These are phyloP conservation scores for Lophiotrema nucula DNA, from an alignment of 495 filamentous ascomycete genomes.

Conservation along the genomic window DNA sequence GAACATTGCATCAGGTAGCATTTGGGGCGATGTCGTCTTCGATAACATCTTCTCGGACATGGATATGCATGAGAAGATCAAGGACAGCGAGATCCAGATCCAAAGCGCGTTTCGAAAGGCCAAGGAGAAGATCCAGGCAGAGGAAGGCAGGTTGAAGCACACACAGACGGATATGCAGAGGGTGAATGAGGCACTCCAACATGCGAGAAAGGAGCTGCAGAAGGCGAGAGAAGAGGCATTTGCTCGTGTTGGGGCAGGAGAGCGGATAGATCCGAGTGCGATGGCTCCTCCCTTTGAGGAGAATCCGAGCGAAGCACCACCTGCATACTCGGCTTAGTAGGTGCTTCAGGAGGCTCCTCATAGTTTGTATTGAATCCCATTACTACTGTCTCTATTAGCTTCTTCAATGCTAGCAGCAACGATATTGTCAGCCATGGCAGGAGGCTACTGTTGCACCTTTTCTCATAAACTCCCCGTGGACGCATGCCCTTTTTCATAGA, in stretches of 20 bases:
- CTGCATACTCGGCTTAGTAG: constrained; percentile 8
- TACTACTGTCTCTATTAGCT: too few species aligned
- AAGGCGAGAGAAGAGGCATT: constrained; percentile 37
- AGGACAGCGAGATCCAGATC: constrained; percentile 39
- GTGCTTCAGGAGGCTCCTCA: too few species aligned
- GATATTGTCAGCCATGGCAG: too few species aligned
- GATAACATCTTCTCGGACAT: constrained; percentile 52
- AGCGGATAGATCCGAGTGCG: not conserved
- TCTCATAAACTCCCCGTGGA: too few species aligned
- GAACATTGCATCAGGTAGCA: constrained; percentile 40
- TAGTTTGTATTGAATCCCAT: too few species aligned
- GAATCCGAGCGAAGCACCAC: not conserved
- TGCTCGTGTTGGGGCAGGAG: not conserved
- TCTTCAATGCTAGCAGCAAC: too few species aligned
- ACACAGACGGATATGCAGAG: constrained; percentile 16
- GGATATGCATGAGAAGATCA: constrained; percentile 49
- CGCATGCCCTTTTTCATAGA: too few species aligned
- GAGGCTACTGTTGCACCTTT: too few species aligned
- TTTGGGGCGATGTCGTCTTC: constrained; percentile 49
- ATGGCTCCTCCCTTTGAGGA: not conserved
- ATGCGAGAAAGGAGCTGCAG: constrained; percentile 44
- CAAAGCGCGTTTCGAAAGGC: constrained; percentile 34
- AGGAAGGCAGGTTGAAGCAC: constrained; percentile 28
- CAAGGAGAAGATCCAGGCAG: constrained; percentile 22
- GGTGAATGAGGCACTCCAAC: constrained; percentile 34